Evolutionary conservation across 768 basidiomycete genomes (phyloP), one percentile per base, ranked within the genome.

Genomic region (Auricularia sp.): DNA sequence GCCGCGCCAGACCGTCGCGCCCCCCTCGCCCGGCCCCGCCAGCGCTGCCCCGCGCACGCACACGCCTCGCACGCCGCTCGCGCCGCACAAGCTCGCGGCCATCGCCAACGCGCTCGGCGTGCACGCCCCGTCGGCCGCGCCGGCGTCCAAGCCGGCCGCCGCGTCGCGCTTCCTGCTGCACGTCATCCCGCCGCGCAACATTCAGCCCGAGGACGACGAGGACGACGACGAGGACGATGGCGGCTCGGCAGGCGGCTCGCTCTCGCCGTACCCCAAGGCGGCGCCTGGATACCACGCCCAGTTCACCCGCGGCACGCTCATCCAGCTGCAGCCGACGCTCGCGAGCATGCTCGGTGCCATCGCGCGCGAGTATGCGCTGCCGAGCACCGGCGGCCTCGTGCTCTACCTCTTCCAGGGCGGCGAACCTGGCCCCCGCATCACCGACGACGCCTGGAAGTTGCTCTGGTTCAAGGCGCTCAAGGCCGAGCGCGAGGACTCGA

Each of bases 311-410:
- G 95, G 95, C 7, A 87, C 85, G n/a, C 80, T 98, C 12, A 83
- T 98, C 3, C 88, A 94, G 0, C 80, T 98, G 0, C 85, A 94
- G 71, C 80, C 93, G 4, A 91, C 88, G 0, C 77, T 98, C 1
- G 87, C 91, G 51, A 82, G 86, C 0, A 95, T 97, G 72, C 77
- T 97, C 10, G 79, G 80, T 23, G 90, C 92, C 6, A 97, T 98
- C 62, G 93, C 95, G 14, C 87, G 87, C 74, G 95, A 98, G 75
- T 98, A 94, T 71, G 90, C 91, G 2, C 78, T 98, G 18, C 95
- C 95, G 1, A 92, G 88, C 68, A 91, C 90, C 0, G 75, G 83
- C 14, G 95, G 95, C 4, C 76, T 98, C 59, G 79, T 91, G 53
- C 79, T 98, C 1, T 98, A 94, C 74, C 84, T 98, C 58, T 82